Base-by-base conservation (phyloP, 306 rosid genomes). In the Lablab purpureus region DNA sequence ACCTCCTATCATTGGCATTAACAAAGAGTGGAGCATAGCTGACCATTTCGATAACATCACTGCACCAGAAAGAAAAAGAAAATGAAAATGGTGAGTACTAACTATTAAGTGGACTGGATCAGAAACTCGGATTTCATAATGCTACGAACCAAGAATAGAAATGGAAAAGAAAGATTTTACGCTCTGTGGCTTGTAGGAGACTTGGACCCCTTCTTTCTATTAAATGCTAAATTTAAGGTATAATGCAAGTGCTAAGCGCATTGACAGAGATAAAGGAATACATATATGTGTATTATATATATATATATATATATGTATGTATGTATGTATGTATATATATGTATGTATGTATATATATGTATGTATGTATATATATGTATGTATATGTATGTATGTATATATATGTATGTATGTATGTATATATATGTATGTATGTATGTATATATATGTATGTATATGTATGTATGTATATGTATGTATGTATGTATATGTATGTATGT, bases 11-110 rank as follows among this genome's bases (percentile, higher is more conserved):
- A 76, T 93, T 91, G 64, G 83, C 52, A 78, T 95, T 88, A 67
- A 91, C 98, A 36, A 95, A 91, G 78, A 95, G 99, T 10, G 99
- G 98, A n/a, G 98, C 99, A 80, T 95, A 95, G 91, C 99, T 88
- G 62, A 87, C 87, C 99, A 95, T 95, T 22, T 80, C 62, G 67
- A 95, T 88, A 56, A 73, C 81, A 75, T 95, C 97, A 77, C 99
- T 95, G 92, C 89, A 86, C 84, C 75, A 62, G 30, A 59, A 55
- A 69, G 41, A 5, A 15, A 68, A 40, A n/a, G n/a, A n/a, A 56
- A 64, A 43, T 12, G 22, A 67, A 84, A 63, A 74, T 10, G 67
- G 62, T 86, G 78, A 77, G 77, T 54, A 64, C 66, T 13, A 46
- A 56, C 74, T n/a, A 62, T 17, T 47, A 45, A 77, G 55, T 23